Conservation (phyloP, 441 rosid genomes). For the Gossypium schwendimanii region DNA sequence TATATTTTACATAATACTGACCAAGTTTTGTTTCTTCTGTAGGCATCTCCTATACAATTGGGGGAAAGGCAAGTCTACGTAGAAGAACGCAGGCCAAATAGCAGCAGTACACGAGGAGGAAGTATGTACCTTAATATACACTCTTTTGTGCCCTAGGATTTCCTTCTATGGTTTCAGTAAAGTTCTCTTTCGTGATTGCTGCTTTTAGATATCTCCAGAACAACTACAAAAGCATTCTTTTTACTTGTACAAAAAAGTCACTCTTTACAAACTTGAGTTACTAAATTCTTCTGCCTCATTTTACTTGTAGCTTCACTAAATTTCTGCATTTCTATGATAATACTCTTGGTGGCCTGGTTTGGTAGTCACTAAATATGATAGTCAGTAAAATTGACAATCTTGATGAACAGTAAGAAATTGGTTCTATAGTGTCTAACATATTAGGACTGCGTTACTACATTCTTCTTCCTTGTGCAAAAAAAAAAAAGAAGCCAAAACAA, state of each 20-base stretch:
- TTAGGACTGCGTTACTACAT: neutral
- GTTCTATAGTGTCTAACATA: neutral
- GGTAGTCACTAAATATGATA: neutral
- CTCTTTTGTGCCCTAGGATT: neutral
- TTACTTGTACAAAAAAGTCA: neutral
- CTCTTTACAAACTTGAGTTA: neutral
- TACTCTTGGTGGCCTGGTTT: neutral
- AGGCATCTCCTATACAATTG: slow-evolving; percentile 91
- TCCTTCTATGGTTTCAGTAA: neutral
- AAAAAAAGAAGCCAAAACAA: neutral
- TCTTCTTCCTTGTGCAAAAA: neutral
- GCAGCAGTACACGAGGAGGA: slow-evolving; percentile 76
- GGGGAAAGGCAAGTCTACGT: slow-evolving; percentile 83
- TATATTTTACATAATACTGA: neutral
- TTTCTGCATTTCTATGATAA: neutral
- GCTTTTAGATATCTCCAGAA: neutral
- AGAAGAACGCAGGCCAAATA: slow-evolving; percentile 93
- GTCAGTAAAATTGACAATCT: neutral
- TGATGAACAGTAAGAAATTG: neutral
- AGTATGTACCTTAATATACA: slow-evolving; percentile 37
- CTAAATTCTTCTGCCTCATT: neutral
- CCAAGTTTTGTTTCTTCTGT: neutral
- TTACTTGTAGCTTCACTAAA: neutral
- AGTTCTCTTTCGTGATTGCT: neutral
- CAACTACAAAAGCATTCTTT: neutral